These are phyloP conservation scores for Sechiopsis laciniata DNA, from an alignment of 306 rosid species.

Conservation along the genomic window DNA sequence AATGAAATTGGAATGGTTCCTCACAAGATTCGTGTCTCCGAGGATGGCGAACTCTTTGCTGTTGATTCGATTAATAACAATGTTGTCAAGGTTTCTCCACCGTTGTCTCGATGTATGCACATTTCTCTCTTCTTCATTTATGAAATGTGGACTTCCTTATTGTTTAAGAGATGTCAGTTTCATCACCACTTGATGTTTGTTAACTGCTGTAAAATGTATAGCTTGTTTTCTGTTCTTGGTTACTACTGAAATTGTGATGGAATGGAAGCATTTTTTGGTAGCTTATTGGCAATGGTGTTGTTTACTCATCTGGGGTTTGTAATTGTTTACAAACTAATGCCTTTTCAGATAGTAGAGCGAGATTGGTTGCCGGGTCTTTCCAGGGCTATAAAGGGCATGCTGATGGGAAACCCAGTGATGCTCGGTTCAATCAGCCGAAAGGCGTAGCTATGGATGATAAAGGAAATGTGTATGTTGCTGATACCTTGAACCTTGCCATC, in stretches of 20 bases:
- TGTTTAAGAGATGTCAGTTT: neutral
- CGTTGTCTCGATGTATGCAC: constrained; percentile 74
- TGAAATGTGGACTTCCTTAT: neutral
- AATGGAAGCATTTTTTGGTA: neutral
- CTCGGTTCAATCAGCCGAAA: constrained; percentile 90
- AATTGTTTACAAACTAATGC: neutral
- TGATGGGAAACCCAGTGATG: constrained; percentile 92
- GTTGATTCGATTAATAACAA: constrained; percentile 82
- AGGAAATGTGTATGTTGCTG: constrained; percentile 96
- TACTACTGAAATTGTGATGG: neutral
- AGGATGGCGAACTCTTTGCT: constrained; percentile 84
- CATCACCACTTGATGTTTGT: neutral
- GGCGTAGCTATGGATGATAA: constrained; percentile 88
- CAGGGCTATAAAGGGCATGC: constrained; percentile 86
- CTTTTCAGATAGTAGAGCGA: constrained; percentile 82
- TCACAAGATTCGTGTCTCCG: constrained; percentile 67
- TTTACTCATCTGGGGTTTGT: constrained; percentile 14
- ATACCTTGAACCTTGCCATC: constrained; percentile 82
- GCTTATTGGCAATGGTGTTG: neutral
- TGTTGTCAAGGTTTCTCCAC: constrained; percentile 78
- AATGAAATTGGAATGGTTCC: constrained; percentile 78
- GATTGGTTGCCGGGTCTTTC: constrained; percentile 97
- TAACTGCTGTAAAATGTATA: neutral
- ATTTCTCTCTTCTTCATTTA: constrained; percentile 12
- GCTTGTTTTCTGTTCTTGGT: neutral